phyloP scores from a whole-genome alignment of 805 yeast species.

The Komagataella phaffii region DNA sequence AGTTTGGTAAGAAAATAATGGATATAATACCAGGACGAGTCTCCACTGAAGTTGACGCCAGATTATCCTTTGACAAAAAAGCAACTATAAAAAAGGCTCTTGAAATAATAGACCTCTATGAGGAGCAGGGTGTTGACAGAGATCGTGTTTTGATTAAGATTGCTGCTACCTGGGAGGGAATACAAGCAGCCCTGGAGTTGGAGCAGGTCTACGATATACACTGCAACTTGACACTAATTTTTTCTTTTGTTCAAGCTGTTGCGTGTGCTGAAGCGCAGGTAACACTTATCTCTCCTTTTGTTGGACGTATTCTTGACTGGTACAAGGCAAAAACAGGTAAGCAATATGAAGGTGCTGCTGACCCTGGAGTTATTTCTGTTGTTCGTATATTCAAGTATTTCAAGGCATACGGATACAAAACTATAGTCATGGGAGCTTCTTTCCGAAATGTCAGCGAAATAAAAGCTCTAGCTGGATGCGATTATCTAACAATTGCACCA shows the following conservation, averaged over 20 bases:
- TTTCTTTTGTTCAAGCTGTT: constrained; percentile 95
- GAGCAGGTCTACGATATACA: constrained; percentile 86
- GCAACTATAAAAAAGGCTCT: constrained; percentile 91
- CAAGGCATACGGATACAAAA: constrained; percentile 91
- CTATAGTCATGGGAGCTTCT: constrained; percentile 99
- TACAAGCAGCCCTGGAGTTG: constrained; percentile 93
- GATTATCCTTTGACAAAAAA: constrained; percentile 90
- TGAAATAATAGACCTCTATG: constrained; percentile 77
- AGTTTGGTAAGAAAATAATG: constrained; percentile 89
- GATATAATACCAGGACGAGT: constrained; percentile 97
- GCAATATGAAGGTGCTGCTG: constrained; percentile 64
- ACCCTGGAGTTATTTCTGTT: constrained; percentile 95
- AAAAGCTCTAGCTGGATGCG: constrained; percentile 94
- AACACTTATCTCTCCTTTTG: constrained; percentile 96
- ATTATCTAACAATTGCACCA: constrained; percentile 92
- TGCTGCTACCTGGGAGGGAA: constrained; percentile 99
- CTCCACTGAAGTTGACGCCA: constrained; percentile 98
- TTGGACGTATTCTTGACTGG: constrained; percentile 98
- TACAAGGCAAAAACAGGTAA: constrained; percentile 90
- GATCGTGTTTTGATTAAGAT: constrained; percentile 91
- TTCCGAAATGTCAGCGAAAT: constrained; percentile 96
- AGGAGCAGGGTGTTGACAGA: constrained; percentile 71
- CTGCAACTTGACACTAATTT: constrained; percentile 88
- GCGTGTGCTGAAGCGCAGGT: constrained; percentile 97
- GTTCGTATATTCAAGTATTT: constrained; percentile 88